Conservation (phyloP, 2,329 filamentous ascomycete genomes). For the Phialophora macrospora region DNA sequence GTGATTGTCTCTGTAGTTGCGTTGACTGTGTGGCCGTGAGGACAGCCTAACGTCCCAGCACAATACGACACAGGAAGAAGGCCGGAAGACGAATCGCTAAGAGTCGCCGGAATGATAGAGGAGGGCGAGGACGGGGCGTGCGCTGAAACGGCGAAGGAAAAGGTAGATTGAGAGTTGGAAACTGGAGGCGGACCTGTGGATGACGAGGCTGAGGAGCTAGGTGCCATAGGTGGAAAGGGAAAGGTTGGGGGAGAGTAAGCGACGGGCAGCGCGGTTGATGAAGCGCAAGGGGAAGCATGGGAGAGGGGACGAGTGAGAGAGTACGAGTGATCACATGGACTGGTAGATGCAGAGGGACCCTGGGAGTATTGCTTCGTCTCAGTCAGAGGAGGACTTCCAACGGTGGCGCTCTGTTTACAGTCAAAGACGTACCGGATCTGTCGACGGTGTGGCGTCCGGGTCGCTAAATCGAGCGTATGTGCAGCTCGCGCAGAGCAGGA, state of each 20-base stretch:
- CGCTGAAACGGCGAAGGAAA: neutral
- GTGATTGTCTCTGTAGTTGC: neutral
- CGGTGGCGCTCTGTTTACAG: neutral
- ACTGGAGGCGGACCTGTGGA: neutral
- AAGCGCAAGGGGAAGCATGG: neutral
- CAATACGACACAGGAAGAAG: neutral
- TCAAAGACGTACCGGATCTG: neutral
- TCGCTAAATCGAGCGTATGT: neutral
- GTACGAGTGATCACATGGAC: neutral
- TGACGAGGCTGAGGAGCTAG: neutral
- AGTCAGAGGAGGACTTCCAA: neutral
- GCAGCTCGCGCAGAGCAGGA: slow-evolving; percentile 1
- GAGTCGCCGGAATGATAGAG: neutral
- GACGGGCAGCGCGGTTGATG: neutral
- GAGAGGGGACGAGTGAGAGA: neutral
- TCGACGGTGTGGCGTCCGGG: neutral
- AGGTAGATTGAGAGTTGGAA: neutral
- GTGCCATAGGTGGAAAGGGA: neutral
- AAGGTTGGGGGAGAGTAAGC: neutral
- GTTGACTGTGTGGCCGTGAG: neutral
- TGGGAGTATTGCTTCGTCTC: neutral
- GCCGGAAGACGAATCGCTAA: neutral
- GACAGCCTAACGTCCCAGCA: neutral
- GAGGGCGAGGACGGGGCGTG: neutral
- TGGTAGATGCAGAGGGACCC: neutral